Evolutionary conservation across 2,329 filamentous ascomycete genomes (phyloP).

Genomic region (Pestalotiopsis sp.): DNA sequence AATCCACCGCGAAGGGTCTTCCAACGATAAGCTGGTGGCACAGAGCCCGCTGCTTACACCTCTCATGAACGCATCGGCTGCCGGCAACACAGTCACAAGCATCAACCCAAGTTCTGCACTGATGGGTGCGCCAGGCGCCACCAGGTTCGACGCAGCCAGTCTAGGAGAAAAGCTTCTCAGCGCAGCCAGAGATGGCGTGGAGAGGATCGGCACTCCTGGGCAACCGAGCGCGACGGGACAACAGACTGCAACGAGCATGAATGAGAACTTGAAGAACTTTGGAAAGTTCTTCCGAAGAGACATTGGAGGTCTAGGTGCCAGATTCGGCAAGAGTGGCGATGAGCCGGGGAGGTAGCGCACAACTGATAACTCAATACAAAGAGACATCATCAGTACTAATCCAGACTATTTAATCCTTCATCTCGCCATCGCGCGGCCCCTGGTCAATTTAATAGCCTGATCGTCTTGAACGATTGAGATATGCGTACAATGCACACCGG

Average conservation of each 20-base stretch:
- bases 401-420: not conserved
- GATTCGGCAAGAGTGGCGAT: conserved; percentile 63
- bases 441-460: no score
- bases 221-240: conserved; percentile 31
- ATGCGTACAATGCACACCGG: no score
- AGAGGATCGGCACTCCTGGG: conserved; percentile 68
- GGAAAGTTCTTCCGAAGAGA: conserved; percentile 95
- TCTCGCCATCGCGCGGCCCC: no score
- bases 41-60: conserved; percentile 73
- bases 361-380: not conserved
- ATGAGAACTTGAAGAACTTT: conserved; percentile 93
- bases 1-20: conserved; percentile 74
- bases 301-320: conserved; percentile 73
- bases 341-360: conserved; percentile 15
- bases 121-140: conserved; percentile 31
- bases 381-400: no score
- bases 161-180: conserved; percentile 88
- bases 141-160: conserved; percentile 75
- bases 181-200: conserved; percentile 81
- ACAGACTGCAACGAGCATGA: conserved; percentile 75
- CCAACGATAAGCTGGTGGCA: conserved; percentile 70
- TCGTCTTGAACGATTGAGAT: no score
- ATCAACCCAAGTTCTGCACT: conserved; percentile 39
- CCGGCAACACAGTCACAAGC: conserved; percentile 42
- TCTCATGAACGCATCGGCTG: conserved; percentile 52